These are phyloP conservation scores for Leishmania guyanensis DNA, from an alignment of 208 protist genomes.

Conservation along the genomic window DNA sequence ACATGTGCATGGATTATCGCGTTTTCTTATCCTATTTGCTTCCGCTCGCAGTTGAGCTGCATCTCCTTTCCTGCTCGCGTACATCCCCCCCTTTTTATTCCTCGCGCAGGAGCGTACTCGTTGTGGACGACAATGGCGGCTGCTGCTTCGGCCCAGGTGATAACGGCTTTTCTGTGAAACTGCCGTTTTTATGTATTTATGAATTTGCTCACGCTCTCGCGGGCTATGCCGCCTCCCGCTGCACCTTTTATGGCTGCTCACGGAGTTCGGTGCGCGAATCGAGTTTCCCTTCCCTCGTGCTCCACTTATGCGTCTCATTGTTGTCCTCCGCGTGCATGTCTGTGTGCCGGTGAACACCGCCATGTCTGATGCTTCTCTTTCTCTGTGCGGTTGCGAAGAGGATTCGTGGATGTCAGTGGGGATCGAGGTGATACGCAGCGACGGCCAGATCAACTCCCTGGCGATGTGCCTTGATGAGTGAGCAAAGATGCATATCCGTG, in stretches of 20 bases:
- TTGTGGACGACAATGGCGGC: background rate
- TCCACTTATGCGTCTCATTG: background rate
- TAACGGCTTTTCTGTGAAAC: background rate
- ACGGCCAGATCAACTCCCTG: background rate
- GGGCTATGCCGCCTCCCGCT: background rate
- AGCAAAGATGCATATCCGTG: conserved; percentile 1
- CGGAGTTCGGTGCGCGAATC: background rate
- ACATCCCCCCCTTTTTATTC: background rate
- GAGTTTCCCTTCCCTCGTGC: background rate
- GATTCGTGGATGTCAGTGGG: background rate
- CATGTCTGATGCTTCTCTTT: background rate
- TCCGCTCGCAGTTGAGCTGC: background rate
- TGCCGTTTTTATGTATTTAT: background rate
- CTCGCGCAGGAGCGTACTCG: background rate
- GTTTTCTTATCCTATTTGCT: background rate
- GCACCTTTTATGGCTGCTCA: background rate
- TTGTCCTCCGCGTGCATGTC: background rate
- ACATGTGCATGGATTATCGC: background rate
- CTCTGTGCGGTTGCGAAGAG: background rate
- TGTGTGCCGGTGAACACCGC: background rate
- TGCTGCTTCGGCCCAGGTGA: background rate
- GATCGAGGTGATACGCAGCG: background rate
- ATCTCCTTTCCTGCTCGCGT: background rate
- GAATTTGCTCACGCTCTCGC: background rate
- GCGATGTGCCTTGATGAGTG: background rate